A percentile compares a stretch with the other conserved stretches of the same genome.
Conservation (phyloP, 1,284 basidiomycete genomes). For the Malassezia yamatoensis region DNA sequence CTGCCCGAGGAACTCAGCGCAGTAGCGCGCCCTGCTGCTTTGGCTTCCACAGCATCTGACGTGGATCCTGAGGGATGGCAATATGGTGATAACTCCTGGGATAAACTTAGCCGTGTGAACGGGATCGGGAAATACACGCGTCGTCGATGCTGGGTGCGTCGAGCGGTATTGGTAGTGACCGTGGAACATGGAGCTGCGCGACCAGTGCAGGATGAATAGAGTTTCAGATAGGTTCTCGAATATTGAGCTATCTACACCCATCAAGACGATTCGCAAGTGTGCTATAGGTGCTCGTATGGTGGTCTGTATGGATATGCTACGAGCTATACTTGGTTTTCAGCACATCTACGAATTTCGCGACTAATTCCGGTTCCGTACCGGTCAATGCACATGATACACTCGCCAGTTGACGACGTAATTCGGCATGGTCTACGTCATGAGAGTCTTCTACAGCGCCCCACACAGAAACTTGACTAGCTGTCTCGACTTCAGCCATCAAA, state of each 20-base stretch:
- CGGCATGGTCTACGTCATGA: slow-evolving; percentile 72
- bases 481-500: slow-evolving; percentile 78
- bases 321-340: slow-evolving; percentile 5
- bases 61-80: slow-evolving; percentile 87
- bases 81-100: slow-evolving; percentile 94
- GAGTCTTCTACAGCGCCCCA: slow-evolving; percentile 98
- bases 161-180: slow-evolving; percentile 47
- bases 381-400: slow-evolving; percentile 26
- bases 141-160: slow-evolving; percentile 48
- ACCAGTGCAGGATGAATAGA: not conserved
- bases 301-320: not conserved
- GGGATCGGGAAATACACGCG: slow-evolving; percentile 63
- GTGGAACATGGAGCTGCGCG: slow-evolving; percentile 27
- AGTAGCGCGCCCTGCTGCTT: not conserved
- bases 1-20: slow-evolving; percentile 4
- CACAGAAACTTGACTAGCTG: slow-evolving; percentile 80
- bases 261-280: no score
- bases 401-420: slow-evolving; percentile 71
- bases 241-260: no score
- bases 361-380: slow-evolving; percentile 10
- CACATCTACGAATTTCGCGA: slow-evolving; percentile 10
- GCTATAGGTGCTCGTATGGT: no score
- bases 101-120: slow-evolving; percentile 62
- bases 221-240: no score
- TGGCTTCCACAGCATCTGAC: slow-evolving; percentile 12